Evolutionary conservation across 352 stramenopile genomes (phyloP), one percentile per base, ranked within the genome.

Genomic region (Aphanomyces stellatus): DNA sequence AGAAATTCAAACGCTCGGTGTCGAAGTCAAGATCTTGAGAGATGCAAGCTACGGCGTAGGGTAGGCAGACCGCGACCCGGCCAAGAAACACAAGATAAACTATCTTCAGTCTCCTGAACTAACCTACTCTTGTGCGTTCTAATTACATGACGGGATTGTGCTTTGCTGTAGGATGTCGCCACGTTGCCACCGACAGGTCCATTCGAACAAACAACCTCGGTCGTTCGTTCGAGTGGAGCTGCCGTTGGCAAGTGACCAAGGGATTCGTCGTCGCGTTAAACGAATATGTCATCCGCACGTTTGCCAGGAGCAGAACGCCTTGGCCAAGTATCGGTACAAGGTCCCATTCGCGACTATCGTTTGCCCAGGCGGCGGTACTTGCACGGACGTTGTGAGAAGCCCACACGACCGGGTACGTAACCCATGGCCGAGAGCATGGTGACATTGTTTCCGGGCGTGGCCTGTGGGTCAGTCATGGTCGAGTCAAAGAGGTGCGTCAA

Each of bases 211-310:
- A 57, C 49, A n/a, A 34, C 34, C 11, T 57, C 13, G 15, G 37
- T 6, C 10, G n/a, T n/a, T n/a, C n/a, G n/a, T n/a, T n/a, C n/a
- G n/a, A n/a, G n/a, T n/a, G n/a, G n/a, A n/a, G n/a, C n/a, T n/a
- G n/a, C n/a, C n/a, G n/a, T n/a, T n/a, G n/a, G n/a, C n/a, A n/a
- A n/a, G n/a, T n/a, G n/a, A n/a, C n/a, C n/a, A n/a, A n/a, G n/a
- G n/a, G n/a, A n/a, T 67, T 67, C 60, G 49, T 57, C 27, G 49
- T 57, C 17, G 30, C 49, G 49, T 57, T 30, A 37, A 24, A 57
- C 49, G 49, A 57, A 37, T 57, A 57, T 13, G n/a, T 24, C 17
- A 57, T 57, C 49, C 17, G 13, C 43, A 19, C 37, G 30, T 4
- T 43, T 37, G 34, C 60, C 60, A 37, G 4, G 60, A 34, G 33